These are phyloP conservation scores for Sarocladiaceae sp. DNA, from an alignment of 2,329 filamentous ascomycete genomes.

Conservation along the genomic window DNA sequence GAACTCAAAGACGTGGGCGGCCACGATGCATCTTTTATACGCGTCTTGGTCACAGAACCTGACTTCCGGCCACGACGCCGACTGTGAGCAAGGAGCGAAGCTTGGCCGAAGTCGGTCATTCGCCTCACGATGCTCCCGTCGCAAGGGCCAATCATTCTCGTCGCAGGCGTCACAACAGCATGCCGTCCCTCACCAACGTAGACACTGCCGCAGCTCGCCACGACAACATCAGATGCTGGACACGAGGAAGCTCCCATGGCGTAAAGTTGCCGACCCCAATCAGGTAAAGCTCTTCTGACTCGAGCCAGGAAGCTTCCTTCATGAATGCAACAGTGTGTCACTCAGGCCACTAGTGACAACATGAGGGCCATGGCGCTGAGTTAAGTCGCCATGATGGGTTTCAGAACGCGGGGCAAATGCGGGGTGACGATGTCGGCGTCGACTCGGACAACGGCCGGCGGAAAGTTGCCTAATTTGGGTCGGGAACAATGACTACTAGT, in stretches of 20 bases:
- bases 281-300: too few species aligned
- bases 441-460: background rate
- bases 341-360: too few species aligned
- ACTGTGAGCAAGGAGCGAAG: background rate
- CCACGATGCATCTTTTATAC: too few species aligned
- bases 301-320: too few species aligned
- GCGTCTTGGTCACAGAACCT: background rate
- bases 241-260: background rate
- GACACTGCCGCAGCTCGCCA: background rate
- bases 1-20: too few species aligned
- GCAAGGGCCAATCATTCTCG: background rate
- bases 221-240: background rate
- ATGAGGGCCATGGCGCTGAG: too few species aligned
- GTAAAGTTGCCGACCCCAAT: too few species aligned
- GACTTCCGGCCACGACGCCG: background rate
- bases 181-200: background rate
- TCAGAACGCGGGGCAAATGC: conserved; percentile 7
- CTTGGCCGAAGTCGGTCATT: conserved; percentile 3
- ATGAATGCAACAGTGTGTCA: too few species aligned
- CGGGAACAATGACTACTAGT: background rate
- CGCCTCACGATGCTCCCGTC: background rate
- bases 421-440: background rate
- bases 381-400: background rate
- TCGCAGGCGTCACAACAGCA: background rate
- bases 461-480: conserved; percentile 1